Percentiles rank a stretch among this genome's conserved stretches.
Conservation (phyloP, 768 basidiomycete species). For the Pleurotus tuoliensis region DNA sequence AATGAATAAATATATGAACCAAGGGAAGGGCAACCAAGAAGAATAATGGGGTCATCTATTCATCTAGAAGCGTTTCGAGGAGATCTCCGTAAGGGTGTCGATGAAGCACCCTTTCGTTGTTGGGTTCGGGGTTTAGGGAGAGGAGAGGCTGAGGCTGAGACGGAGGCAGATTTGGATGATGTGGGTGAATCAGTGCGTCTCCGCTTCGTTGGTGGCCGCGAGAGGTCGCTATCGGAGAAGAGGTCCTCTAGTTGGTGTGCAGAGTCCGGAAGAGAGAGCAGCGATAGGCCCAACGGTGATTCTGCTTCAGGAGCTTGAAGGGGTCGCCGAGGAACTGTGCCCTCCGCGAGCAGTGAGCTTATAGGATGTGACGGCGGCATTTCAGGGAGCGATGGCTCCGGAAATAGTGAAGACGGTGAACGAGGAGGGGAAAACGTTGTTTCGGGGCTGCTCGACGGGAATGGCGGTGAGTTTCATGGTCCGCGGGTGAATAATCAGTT, state of each 20-base stretch:
- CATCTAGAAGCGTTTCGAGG: slow-evolving; percentile 4
- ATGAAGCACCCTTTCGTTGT: not conserved
- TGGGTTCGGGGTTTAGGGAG: not conserved
- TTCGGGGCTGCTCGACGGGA: not conserved
- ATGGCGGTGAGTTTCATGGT: not conserved
- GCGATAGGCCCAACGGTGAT: slow-evolving; percentile 4
- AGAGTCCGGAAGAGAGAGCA: slow-evolving; percentile 4
- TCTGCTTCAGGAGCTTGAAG: not conserved
- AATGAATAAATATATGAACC: not conserved
- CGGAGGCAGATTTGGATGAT: not conserved
- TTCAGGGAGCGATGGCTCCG: not conserved
- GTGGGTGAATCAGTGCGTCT: slow-evolving; percentile 1
- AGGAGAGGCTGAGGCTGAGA: not conserved
- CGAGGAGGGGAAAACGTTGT: slow-evolving; percentile 6
- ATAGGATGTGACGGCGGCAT: slow-evolving; percentile 2
- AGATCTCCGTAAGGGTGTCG: not conserved
- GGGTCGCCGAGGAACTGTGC: not conserved
- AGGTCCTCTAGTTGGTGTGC: slow-evolving; percentile 4
- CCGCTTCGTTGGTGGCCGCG: slow-evolving; percentile 2
- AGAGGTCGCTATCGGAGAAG: not conserved
- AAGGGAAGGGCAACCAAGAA: not conserved
- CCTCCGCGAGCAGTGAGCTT: slow-evolving; percentile 1
- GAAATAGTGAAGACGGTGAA: not conserved
- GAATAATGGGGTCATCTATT: not conserved
- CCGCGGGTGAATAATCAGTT: not conserved